These are phyloP conservation scores for Verticillium isaacii DNA, from an alignment of 2,329 filamentous ascomycete species.

Conservation along the genomic window DNA sequence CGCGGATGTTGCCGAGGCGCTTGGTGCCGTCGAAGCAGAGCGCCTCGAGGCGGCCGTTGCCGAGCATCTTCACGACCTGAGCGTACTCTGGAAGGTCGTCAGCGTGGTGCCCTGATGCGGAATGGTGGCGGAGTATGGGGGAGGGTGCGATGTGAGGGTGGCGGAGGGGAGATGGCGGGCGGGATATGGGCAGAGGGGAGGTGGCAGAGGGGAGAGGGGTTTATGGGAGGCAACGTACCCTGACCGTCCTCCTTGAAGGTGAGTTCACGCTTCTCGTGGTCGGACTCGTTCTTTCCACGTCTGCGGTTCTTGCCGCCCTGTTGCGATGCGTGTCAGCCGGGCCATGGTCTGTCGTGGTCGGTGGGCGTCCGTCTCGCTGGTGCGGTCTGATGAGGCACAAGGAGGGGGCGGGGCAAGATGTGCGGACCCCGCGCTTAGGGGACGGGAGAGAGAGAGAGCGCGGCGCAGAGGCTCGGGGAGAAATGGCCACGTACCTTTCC, in stretches of 20 bases:
- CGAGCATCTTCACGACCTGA: conserved; percentile 93
- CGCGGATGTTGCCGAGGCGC: conserved; percentile 65
- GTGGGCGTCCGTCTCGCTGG: not conserved
- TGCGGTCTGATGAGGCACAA: not conserved
- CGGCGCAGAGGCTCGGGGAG: not conserved
- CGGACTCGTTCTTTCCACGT: conserved; percentile 98
- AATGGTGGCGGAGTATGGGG: no score
- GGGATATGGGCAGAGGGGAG: not conserved
- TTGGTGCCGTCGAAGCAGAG: conserved; percentile 93
- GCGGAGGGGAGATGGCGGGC: not conserved
- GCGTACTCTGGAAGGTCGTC: conserved; percentile 63
- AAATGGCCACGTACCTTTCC: conserved; percentile 69
- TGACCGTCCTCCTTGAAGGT: conserved; percentile 99
- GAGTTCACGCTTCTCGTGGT: conserved; percentile 98
- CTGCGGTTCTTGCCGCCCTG: conserved; percentile 97
- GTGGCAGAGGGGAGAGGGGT: not conserved
- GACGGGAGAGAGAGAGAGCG: conserved; percentile 1
- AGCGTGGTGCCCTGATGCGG: not conserved
- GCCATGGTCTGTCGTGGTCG: not conserved
- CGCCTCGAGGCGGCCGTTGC: conserved; percentile 89
- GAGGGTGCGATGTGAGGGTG: no score
- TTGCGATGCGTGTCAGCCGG: conserved; percentile 17
- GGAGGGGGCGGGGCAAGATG: conserved; percentile 13
- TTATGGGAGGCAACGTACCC: conserved; percentile 38
- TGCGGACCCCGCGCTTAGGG: conserved; percentile 8